Conservation (phyloP, 805 yeast genomes). For the Candida adriatica region DNA sequence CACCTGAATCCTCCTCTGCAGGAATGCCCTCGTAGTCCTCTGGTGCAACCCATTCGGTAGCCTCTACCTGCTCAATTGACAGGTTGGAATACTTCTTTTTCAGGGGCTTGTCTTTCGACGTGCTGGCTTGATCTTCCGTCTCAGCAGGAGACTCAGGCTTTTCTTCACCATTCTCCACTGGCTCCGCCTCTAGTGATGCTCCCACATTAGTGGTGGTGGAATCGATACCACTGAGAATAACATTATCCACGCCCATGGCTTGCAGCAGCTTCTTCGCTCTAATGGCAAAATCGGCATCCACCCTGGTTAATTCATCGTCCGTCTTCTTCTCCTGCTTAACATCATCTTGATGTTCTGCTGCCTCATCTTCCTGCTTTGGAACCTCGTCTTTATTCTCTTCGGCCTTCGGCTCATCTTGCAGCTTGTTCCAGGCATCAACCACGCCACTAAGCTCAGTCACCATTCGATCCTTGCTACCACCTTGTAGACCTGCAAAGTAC, state of each 20-base stretch:
- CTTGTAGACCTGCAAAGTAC: slow-evolving; percentile 60
- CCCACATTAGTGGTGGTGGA: background rate
- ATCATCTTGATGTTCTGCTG: no score
- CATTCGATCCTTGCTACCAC: slow-evolving; percentile 59
- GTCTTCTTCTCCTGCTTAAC: slow-evolving; percentile 10
- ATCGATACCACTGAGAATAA: slow-evolving; percentile 17
- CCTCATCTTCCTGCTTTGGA: slow-evolving; percentile 3
- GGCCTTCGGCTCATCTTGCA: slow-evolving; percentile 4
- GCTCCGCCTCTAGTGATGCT: background rate
- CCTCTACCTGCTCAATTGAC: slow-evolving; percentile 38
- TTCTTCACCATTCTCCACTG: background rate
- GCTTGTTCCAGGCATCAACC: slow-evolving; percentile 50
- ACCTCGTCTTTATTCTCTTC: slow-evolving; percentile 1
- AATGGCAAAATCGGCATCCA: slow-evolving; percentile 23
- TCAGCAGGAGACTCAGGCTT: background rate
- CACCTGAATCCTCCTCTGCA: no score
- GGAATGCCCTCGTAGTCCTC: slow-evolving; percentile 8
- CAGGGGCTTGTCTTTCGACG: slow-evolving; percentile 5
- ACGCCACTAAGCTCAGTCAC: slow-evolving; percentile 40
- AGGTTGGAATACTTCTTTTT: slow-evolving; percentile 22
- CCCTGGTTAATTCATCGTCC: slow-evolving; percentile 17
- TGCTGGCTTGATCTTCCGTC: slow-evolving; percentile 1
- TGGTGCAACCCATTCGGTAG: slow-evolving; percentile 25
- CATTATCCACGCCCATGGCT: slow-evolving; percentile 16
- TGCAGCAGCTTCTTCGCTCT: slow-evolving; percentile 21